Percentiles rank a stretch among this genome's conserved stretches.
Conservation (phyloP, 129 eudicot genomes). For the Scalesia atractyloides region DNA sequence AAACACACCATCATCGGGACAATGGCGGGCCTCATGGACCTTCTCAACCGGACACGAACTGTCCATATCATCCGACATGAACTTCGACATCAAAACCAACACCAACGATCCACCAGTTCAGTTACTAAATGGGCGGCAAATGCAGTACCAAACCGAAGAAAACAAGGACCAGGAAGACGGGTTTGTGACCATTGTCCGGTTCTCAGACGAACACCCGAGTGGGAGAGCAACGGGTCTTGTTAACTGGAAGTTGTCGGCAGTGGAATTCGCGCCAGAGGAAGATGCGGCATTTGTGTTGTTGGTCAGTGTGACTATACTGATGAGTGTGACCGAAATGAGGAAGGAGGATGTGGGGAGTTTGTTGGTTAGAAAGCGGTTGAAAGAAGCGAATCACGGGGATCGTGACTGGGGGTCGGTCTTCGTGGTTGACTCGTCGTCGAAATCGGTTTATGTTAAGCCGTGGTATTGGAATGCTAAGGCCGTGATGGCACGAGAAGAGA, state of each 20-base stretch:
- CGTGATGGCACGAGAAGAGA: constrained; percentile 52
- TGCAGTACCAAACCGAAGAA: constrained; percentile 54
- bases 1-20: constrained; percentile 59
- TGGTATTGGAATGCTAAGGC: constrained; percentile 71
- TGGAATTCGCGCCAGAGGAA: constrained; percentile 82
- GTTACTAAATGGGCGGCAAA: constrained; percentile 64
- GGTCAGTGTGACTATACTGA: constrained; percentile 50
- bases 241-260: constrained; percentile 72
- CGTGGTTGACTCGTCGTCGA: constrained; percentile 39
- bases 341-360: constrained; percentile 73
- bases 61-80: constrained; percentile 42
- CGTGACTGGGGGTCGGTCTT: constrained; percentile 90
- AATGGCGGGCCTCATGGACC: constrained; percentile 69
- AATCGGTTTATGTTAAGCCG: constrained; percentile 58
- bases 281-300: constrained; percentile 68
- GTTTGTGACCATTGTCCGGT: constrained; percentile 70
- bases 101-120: constrained; percentile 46
- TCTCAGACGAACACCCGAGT: constrained; percentile 64
- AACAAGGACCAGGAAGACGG: constrained; percentile 52
- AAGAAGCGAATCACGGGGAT: constrained; percentile 61
- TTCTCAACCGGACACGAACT: constrained; percentile 77
- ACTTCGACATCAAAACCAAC: constrained; percentile 42
- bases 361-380: constrained; percentile 66
- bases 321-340: constrained; percentile 67
- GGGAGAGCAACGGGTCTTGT: constrained; percentile 92